Conservation (phyloP, 1,284 basidiomycete genomes). For the Apiotrichum laibachii region DNA sequence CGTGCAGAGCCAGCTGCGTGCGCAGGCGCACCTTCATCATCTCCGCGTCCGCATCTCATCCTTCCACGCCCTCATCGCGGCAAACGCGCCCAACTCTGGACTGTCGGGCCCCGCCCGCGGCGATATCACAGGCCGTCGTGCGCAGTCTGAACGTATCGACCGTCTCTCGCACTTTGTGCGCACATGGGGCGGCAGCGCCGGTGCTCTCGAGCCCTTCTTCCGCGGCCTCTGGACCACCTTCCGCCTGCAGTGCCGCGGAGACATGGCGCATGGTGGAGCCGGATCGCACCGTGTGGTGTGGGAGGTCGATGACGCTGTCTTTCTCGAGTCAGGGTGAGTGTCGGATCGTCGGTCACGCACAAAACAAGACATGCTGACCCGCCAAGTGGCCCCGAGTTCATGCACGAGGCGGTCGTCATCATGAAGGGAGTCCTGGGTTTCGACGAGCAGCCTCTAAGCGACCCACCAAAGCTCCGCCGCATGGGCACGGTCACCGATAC, state of each 20-base stretch:
- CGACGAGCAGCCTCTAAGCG: conserved; percentile 37
- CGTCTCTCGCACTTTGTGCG: conserved; percentile 31
- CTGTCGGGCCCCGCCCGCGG: conserved; percentile 33
- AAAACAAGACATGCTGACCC: background rate
- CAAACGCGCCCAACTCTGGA: conserved; percentile 34
- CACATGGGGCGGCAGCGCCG: conserved; percentile 37
- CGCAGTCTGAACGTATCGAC: conserved; percentile 34
- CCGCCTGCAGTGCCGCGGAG: conserved; percentile 38
- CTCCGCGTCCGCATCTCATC: conserved; percentile 41
- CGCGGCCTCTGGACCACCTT: conserved; percentile 38
- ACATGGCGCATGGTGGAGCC: conserved; percentile 28
- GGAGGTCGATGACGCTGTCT: conserved; percentile 51
- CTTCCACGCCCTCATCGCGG: conserved; percentile 44
- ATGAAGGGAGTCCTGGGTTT: conserved; percentile 49
- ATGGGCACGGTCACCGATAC: conserved; percentile 1
- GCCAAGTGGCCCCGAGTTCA: conserved; percentile 44
- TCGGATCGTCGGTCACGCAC: background rate
- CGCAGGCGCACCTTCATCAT: conserved; percentile 45
- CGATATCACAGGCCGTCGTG: conserved; percentile 24
- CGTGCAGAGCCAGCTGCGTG: conserved; percentile 39
- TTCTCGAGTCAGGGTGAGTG: conserved; percentile 47
- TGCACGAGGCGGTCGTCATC: conserved; percentile 44
- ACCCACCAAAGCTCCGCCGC: conserved; percentile 36
- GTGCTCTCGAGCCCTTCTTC: conserved; percentile 47
- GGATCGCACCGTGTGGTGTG: conserved; percentile 39